Percentiles rank a stretch among this genome's conserved stretches.
Evolutionary conservation across 345 rosid genomes (phyloP).

Genomic region (Gynandropsis gynandra): DNA sequence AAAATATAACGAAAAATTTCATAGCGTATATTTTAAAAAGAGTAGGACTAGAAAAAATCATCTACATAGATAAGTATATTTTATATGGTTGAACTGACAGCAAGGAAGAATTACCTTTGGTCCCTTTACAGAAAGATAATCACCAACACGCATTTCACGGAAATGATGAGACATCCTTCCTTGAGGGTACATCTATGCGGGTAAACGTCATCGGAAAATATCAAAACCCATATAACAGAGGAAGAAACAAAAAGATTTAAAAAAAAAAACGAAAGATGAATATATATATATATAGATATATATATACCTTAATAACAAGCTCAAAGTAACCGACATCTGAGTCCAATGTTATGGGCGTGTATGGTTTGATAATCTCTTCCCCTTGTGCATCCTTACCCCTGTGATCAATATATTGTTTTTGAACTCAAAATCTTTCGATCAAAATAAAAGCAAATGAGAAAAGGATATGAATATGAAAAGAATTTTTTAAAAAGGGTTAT

Average conservation of each 20-base stretch:
- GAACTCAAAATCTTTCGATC: too few relatives aligned
- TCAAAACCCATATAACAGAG: background rate
- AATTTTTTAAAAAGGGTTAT: too few relatives aligned
- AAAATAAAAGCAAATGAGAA: too few relatives aligned
- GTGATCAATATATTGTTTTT: background rate
- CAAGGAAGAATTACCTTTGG: constrained; percentile 59
- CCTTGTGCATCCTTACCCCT: constrained; percentile 87
- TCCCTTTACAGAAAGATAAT: constrained; percentile 83
- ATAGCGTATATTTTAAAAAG: too few relatives aligned
- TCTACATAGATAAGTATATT: constrained; percentile 1
- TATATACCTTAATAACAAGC: constrained; percentile 73
- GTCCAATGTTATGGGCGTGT: constrained; percentile 94
- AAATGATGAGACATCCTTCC: constrained; percentile 99
- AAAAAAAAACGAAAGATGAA: constrained; percentile 11
- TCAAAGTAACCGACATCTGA: constrained; percentile 84
- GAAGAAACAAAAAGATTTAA: background rate
- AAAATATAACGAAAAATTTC: too few relatives aligned
- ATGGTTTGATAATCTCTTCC: constrained; percentile 86
- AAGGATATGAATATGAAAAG: too few relatives aligned
- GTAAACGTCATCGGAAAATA: constrained; percentile 8
- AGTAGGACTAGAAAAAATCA: too few relatives aligned
- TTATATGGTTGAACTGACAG: background rate
- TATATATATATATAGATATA: constrained; percentile 1
- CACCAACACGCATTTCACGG: constrained; percentile 83
- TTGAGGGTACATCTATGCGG: constrained; percentile 85